Percentiles rank a stretch among this genome's conserved stretches.
Evolutionary conservation across 495 filamentous ascomycete species (phyloP).

Genomic region (Podospora pseudoanserina): DNA sequence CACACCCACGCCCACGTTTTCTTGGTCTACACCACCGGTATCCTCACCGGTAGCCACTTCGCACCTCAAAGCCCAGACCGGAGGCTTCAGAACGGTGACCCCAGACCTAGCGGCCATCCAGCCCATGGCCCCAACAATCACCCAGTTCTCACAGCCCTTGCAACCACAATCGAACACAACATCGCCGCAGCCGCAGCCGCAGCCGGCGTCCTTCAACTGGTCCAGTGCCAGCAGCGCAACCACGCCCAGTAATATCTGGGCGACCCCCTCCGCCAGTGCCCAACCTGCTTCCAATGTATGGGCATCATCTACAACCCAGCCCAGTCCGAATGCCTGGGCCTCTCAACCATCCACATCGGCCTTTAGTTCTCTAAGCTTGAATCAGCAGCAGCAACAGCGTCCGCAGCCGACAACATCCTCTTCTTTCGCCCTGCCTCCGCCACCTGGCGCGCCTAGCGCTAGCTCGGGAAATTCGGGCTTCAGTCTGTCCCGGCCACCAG

Average conservation of each 20-base stretch:
- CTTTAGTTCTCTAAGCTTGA: constrained; percentile 36
- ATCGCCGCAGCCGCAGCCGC: constrained; percentile 15
- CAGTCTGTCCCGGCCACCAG: constrained; percentile 41
- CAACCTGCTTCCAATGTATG: background rate
- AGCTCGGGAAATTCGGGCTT: constrained; percentile 31
- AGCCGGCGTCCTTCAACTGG: constrained; percentile 37
- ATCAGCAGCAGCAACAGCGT: constrained; percentile 18
- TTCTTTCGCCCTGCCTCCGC: constrained; percentile 50
- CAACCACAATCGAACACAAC: constrained; percentile 30
- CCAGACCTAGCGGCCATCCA: constrained; percentile 51
- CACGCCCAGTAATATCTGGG: constrained; percentile 32
- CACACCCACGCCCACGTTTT: constrained; percentile 47
- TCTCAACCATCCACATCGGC: constrained; percentile 18
- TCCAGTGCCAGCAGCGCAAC: constrained; percentile 8
- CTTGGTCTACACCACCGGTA: constrained; percentile 52
- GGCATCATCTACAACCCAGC: constrained; percentile 12
- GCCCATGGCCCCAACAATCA: constrained; percentile 47
- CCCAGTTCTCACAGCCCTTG: constrained; percentile 53
- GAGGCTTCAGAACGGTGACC: constrained; percentile 51
- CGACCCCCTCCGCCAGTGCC: constrained; percentile 21
- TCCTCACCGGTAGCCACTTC: constrained; percentile 22
- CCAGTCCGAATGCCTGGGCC: background rate
- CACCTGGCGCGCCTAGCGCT: constrained; percentile 24
- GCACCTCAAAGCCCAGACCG: constrained; percentile 40
- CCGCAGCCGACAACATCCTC: constrained; percentile 27